Evolutionary conservation across 768 basidiomycete species (phyloP).

Genomic region (Termitomyces sp.): DNA sequence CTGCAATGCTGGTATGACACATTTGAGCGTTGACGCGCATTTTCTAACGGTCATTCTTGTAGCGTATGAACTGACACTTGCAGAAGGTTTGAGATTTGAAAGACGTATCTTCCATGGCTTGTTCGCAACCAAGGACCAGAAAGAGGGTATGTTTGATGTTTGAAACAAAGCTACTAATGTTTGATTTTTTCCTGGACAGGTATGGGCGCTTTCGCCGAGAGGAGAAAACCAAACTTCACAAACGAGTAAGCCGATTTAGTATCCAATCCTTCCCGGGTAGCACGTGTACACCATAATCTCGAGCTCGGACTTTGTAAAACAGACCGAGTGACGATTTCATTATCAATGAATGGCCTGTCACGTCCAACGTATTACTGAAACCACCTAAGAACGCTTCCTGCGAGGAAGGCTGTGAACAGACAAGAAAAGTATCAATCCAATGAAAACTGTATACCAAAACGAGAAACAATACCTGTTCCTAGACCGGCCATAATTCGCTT

Average conservation of each 20-base stretch:
- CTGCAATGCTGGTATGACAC: constrained; percentile 72
- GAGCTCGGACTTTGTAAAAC: background rate
- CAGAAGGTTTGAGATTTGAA: constrained; percentile 85
- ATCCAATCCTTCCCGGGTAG: background rate
- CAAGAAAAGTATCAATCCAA: background rate
- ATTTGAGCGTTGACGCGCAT: background rate
- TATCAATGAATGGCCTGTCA: background rate
- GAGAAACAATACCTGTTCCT: constrained; percentile 50
- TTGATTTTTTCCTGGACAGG: constrained; percentile 43
- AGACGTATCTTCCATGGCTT: constrained; percentile 85
- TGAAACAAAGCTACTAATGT: background rate
- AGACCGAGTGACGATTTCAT: background rate
- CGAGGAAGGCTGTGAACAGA: constrained; percentile 25
- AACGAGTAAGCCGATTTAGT: constrained; percentile 32
- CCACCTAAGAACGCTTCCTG: constrained; percentile 39
- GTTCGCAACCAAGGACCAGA: constrained; percentile 93
- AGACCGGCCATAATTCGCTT: constrained; percentile 60
- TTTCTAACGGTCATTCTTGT: constrained; percentile 1
- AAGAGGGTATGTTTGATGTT: constrained; percentile 65
- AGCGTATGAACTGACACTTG: constrained; percentile 80
- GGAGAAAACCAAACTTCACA: constrained; percentile 83
- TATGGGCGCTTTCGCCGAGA: constrained; percentile 93
- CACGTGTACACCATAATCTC: background rate
- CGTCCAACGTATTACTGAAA: constrained; percentile 18
- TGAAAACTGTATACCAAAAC: background rate